Percentiles rank a stretch among this genome's conserved stretches.
Evolutionary conservation across 192 early-diverging fungal species (phyloP).

Genomic region (Allomyces javanicus): DNA sequence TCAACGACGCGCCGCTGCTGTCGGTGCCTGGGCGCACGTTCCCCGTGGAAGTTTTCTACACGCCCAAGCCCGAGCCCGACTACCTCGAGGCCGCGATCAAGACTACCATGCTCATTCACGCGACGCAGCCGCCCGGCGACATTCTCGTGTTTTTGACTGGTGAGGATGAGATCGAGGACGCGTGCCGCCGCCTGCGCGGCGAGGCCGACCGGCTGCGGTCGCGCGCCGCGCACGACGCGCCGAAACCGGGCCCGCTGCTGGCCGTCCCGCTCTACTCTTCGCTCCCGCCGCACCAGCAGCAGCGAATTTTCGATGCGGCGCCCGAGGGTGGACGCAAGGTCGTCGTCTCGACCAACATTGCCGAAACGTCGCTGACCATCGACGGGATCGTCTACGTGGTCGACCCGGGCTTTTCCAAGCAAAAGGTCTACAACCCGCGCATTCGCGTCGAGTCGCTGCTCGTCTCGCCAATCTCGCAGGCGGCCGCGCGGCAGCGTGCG

Average conservation of each 20-base stretch:
- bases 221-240: slow-evolving; percentile 16
- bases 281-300: slow-evolving; percentile 74
- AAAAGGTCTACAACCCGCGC: slow-evolving; percentile 97
- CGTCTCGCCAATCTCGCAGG: slow-evolving; percentile 85
- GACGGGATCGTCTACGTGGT: slow-evolving; percentile 98
- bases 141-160: slow-evolving; percentile 94
- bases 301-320: slow-evolving; percentile 79
- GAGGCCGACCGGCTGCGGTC: slow-evolving; percentile 53
- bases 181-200: slow-evolving; percentile 59
- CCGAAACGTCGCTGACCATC: slow-evolving; percentile 95
- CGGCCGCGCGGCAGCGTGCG: slow-evolving; percentile 87
- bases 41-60: slow-evolving; percentile 96
- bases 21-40: slow-evolving; percentile 91
- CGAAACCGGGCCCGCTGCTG: slow-evolving; percentile 48
- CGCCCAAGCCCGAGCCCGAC: slow-evolving; percentile 89
- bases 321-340: slow-evolving; percentile 85
- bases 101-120: slow-evolving; percentile 87
- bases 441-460: slow-evolving; percentile 87
- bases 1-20: slow-evolving; percentile 81
- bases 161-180: slow-evolving; percentile 89
- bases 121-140: slow-evolving; percentile 81
- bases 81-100: slow-evolving; percentile 92
- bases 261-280: slow-evolving; percentile 80
- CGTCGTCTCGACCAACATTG: slow-evolving; percentile 92
- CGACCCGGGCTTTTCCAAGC: slow-evolving; percentile 97